Conservation (phyloP, 1,284 basidiomycete genomes). For the Trametes pubescens region DNA sequence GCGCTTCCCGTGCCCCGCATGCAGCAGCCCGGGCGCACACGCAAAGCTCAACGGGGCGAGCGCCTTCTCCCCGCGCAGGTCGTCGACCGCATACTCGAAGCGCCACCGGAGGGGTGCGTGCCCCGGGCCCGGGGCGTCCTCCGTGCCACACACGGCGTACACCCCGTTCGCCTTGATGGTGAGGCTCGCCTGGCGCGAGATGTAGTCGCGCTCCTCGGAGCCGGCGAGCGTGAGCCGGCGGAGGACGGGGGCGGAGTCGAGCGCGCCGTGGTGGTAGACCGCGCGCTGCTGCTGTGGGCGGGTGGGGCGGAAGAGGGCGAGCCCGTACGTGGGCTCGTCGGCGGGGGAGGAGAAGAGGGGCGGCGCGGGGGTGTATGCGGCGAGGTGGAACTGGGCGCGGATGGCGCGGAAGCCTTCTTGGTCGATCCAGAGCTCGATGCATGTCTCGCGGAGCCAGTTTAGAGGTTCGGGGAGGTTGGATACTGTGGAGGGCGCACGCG, state of each 20-base stretch:
- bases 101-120: slow-evolving; percentile 65
- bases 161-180: slow-evolving; percentile 73
- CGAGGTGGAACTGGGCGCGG: slow-evolving; percentile 63
- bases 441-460: slow-evolving; percentile 59
- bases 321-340: slow-evolving; percentile 46
- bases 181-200: slow-evolving; percentile 75
- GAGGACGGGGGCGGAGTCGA: slow-evolving; percentile 74
- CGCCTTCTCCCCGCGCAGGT: slow-evolving; percentile 65
- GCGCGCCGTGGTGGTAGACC: slow-evolving; percentile 72
- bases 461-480: slow-evolving; percentile 48
- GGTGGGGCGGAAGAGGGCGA: slow-evolving; percentile 71
- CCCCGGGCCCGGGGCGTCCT: slow-evolving; percentile 47
- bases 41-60: slow-evolving; percentile 76
- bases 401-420: slow-evolving; percentile 80
- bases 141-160: slow-evolving; percentile 73
- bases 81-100: slow-evolving; percentile 77
- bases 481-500: slow-evolving; percentile 7
- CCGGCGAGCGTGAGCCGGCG: slow-evolving; percentile 69
- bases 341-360: slow-evolving; percentile 18
- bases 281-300: slow-evolving; percentile 63
- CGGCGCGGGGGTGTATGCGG: slow-evolving; percentile 51
- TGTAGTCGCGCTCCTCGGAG: slow-evolving; percentile 73
- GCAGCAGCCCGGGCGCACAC: slow-evolving; percentile 74
- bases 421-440: slow-evolving; percentile 76
- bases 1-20: slow-evolving; percentile 66